Evolutionary conservation across 2,329 filamentous ascomycete species (phyloP).

Genomic region (Lasiodiplodia gonubiensis): DNA sequence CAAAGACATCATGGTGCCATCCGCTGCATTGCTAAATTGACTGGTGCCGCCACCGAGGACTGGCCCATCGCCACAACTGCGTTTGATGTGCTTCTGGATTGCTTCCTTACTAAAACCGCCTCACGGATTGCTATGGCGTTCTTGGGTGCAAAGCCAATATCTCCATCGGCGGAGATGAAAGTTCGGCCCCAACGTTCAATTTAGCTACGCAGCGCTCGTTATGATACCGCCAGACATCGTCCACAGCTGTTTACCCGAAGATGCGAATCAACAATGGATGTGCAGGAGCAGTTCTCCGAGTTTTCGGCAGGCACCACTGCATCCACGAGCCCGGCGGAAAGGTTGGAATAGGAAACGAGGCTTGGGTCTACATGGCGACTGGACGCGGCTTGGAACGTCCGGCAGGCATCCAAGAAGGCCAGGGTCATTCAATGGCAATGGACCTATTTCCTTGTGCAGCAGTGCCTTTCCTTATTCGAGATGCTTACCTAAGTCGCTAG

Average conservation of each 20-base stretch:
- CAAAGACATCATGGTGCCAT: background rate
- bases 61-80: background rate
- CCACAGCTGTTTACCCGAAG: background rate
- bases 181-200: background rate
- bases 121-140: background rate
- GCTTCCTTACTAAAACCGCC: background rate
- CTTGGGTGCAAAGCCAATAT: background rate
- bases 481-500: no score
- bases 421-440: no score
- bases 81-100: background rate
- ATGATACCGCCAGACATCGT: background rate
- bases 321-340: no score
- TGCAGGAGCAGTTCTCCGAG: no score
- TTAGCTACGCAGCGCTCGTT: background rate
- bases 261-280: background rate
- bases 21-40: background rate
- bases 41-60: background rate
- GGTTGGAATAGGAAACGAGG: no score
- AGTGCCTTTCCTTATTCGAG: no score
- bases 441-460: no score
- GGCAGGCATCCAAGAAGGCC: no score
- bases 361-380: no score
- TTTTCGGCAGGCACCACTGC: no score
- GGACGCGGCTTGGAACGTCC: no score
- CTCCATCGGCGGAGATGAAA: background rate